These are phyloP conservation scores for Drechslera avenae DNA, from an alignment of 2,329 filamentous ascomycete species.

Conservation along the genomic window DNA sequence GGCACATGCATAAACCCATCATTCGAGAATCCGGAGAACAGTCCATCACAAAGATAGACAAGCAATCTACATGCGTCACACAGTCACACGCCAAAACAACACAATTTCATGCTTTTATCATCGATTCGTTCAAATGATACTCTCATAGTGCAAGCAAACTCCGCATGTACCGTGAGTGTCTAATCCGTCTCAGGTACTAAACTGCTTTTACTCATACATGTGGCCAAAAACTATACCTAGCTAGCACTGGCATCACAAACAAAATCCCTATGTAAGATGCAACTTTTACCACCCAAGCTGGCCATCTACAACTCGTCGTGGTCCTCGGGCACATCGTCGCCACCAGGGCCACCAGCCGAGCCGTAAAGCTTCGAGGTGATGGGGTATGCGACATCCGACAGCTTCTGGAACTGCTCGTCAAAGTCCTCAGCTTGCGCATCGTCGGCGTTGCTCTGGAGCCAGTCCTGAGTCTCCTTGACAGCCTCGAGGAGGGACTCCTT, in stretches of 20 bases:
- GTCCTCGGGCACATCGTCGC: constrained; percentile 62
- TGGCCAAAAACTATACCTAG: constrained; percentile 11
- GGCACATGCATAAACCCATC: not conserved
- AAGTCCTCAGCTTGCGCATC: constrained; percentile 91
- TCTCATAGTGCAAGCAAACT: constrained; percentile 24
- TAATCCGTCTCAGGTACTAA: constrained; percentile 20
- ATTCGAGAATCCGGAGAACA: constrained; percentile 2
- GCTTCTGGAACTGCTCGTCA: constrained; percentile 99
- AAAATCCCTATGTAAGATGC: constrained; percentile 19
- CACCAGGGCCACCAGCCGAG: constrained; percentile 65
- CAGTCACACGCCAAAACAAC: not conserved
- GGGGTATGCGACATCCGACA: constrained; percentile 93
- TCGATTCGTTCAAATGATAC: constrained; percentile 19
- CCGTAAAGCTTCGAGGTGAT: constrained; percentile 98
- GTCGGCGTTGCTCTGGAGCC: constrained; percentile 93
- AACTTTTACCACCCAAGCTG: constrained; percentile 15
- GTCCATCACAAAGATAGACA: not conserved
- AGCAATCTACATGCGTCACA: not conserved
- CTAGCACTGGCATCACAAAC: constrained; percentile 26
- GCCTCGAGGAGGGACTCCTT: constrained; percentile 96
- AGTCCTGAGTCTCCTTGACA: constrained; percentile 95
- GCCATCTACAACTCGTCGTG: constrained; percentile 57
- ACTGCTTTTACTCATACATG: constrained; percentile 39
- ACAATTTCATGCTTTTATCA: constrained; percentile 14
- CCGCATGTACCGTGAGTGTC: constrained; percentile 22